Conservation (phyloP, 257 asterid species). For the Jaltomata sinuosa region DNA sequence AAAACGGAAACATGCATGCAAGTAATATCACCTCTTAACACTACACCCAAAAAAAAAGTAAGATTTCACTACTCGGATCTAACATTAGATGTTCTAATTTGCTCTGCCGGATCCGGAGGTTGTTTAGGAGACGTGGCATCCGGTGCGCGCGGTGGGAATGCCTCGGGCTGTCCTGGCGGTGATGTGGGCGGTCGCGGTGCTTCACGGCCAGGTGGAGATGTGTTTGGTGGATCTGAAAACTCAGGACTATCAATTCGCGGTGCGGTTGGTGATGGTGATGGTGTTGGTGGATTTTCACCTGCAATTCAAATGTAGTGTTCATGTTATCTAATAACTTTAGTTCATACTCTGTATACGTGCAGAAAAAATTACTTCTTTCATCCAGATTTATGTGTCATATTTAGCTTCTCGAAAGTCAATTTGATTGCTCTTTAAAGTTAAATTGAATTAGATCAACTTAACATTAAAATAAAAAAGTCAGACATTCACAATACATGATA, state of each 20-base stretch:
- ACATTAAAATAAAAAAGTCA: too few species aligned
- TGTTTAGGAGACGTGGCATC: constrained; percentile 15
- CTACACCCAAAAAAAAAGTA: too few species aligned
- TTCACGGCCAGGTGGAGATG: constrained; percentile 14
- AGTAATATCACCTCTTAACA: too few species aligned
- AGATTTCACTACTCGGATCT: not conserved
- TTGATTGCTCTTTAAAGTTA: too few species aligned
- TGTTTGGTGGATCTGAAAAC: not conserved
- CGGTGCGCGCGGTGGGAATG: constrained; percentile 45
- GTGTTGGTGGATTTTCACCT: not conserved
- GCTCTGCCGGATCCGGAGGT: constrained; percentile 23
- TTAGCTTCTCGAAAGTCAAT: too few species aligned
- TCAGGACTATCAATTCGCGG: not conserved
- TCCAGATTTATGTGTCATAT: too few species aligned
- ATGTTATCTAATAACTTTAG: not conserved
- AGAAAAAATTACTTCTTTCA: too few species aligned
- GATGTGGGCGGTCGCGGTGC: constrained; percentile 15
- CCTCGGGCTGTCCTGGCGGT: constrained; percentile 35
- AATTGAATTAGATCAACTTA: too few species aligned
- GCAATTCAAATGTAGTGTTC: not conserved
- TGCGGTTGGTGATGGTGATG: not conserved
- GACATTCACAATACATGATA: too few species aligned
- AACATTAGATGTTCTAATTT: not conserved
- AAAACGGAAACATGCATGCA: not conserved
- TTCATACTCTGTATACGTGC: not conserved